A percentile compares a stretch with the other conserved stretches of the same genome.
phyloP scores from a whole-genome alignment of 176 grass and related monocot genomes.

The Thalia dealbata region DNA sequence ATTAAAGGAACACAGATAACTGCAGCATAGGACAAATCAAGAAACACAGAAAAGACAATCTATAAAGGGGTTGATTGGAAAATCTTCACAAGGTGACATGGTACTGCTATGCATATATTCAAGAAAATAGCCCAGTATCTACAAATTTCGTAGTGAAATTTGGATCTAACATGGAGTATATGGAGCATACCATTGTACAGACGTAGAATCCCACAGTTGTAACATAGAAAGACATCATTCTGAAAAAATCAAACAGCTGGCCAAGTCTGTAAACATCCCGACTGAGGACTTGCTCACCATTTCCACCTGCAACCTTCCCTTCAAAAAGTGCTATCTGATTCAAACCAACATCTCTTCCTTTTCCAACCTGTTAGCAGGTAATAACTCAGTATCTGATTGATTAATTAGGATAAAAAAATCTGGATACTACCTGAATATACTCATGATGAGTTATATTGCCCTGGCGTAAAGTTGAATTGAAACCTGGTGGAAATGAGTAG shows the following conservation, averaged over 20 bases:
- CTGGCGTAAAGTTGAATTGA: slow-evolving; percentile 82
- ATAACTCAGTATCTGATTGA: not conserved
- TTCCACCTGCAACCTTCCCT: slow-evolving; percentile 97
- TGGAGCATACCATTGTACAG: slow-evolving; percentile 69
- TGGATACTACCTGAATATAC: slow-evolving; percentile 73
- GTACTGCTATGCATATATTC: too few species aligned
- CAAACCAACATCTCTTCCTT: slow-evolving; percentile 86
- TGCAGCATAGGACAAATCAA: too few species aligned
- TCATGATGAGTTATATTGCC: slow-evolving; percentile 95
- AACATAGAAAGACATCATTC: slow-evolving; percentile 94
- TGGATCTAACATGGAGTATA: not conserved
- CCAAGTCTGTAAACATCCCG: slow-evolving; percentile 95
- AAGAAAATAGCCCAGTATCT: not conserved
- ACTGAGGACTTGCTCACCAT: slow-evolving; percentile 94
- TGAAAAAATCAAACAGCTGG: slow-evolving; percentile 90
- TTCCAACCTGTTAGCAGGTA: slow-evolving; percentile 51
- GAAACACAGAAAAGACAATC: too few species aligned
- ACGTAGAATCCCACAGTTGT: slow-evolving; percentile 85
- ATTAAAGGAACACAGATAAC: not conserved
- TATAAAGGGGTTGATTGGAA: too few species aligned
- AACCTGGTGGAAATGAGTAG: slow-evolving; percentile 28
- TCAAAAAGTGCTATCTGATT: slow-evolving; percentile 95
- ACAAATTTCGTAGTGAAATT: not conserved
- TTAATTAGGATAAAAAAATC: not conserved
- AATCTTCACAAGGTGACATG: too few species aligned